Conservation (phyloP, 306 rosid genomes). For the Neltuma alba region DNA sequence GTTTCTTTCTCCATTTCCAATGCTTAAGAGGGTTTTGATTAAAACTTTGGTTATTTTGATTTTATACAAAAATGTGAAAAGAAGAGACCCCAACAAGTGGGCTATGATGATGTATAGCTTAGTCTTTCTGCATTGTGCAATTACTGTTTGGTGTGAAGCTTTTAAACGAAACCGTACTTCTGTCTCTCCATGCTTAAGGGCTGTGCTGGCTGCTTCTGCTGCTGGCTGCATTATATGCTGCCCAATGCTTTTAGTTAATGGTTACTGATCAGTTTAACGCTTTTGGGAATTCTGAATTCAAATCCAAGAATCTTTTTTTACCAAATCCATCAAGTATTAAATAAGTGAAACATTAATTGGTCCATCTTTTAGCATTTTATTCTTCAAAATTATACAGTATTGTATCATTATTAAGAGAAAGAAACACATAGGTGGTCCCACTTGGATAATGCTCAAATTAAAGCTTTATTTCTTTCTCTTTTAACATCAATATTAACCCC, state of each 20-base stretch:
- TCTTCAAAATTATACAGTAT: no score
- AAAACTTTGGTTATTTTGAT: conserved; percentile 52
- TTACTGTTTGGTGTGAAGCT: conserved; percentile 32
- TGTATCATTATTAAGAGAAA: no score
- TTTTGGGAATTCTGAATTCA: conserved; percentile 31
- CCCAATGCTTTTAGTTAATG: conserved; percentile 18
- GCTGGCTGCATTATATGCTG: conserved; percentile 5
- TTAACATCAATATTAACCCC: no score
- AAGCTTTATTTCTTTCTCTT: no score
- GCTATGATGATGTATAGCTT: background rate
- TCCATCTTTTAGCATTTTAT: no score
- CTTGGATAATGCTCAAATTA: no score
- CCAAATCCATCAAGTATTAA: no score
- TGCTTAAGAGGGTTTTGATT: conserved; percentile 49
- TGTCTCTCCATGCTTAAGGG: background rate
- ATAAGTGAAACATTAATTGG: no score
- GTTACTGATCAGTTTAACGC: background rate
- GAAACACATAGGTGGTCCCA: no score
- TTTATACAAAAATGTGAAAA: conserved; percentile 45
- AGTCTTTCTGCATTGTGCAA: conserved; percentile 2
- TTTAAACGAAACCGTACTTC: conserved; percentile 37
- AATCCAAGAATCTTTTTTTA: conserved; percentile 35
- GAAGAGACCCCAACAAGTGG: conserved; percentile 55
- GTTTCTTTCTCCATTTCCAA: conserved; percentile 81
- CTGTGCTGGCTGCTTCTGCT: background rate